Evolutionary conservation across 2,329 filamentous ascomycete genomes (phyloP).

Genomic region (Cordyceps fumosorosea): DNA sequence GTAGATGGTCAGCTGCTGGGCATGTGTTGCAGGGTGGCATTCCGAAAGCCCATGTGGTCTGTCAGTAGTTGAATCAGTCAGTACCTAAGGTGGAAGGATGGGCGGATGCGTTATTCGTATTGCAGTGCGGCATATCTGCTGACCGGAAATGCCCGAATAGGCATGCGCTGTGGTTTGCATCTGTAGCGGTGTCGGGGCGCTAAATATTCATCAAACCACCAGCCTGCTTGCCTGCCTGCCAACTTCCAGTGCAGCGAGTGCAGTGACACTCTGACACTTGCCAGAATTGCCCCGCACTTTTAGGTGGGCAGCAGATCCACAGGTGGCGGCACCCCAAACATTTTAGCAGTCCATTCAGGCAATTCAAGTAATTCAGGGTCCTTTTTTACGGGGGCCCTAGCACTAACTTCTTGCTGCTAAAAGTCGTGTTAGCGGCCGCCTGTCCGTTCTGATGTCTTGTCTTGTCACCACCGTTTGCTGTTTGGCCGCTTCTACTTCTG

Average conservation of each 20-base stretch:
- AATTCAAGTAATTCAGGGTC: slow-evolving; percentile 1
- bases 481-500: background rate
- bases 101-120: too few relatives aligned
- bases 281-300: background rate
- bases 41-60: background rate
- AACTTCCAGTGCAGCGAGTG: too few relatives aligned
- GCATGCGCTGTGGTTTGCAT: background rate
- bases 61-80: background rate
- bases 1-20: background rate
- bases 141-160: background rate
- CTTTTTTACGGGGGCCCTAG: background rate
- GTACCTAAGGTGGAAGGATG: too few relatives aligned
- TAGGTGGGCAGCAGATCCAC: slow-evolving; percentile 9
- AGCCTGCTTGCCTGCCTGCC: too few relatives aligned
- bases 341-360: background rate
- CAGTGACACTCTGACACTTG: background rate
- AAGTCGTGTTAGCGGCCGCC: too few relatives aligned
- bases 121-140: background rate
- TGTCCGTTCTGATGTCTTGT: background rate
- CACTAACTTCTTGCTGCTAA: too few relatives aligned
- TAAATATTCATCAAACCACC: too few relatives aligned
- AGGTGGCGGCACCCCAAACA: slow-evolving; percentile 1
- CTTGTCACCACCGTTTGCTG: too few relatives aligned
- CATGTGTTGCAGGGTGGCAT: background rate
- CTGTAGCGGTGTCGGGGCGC: too few relatives aligned